Percentiles rank a stretch among this genome's conserved stretches.
Evolutionary conservation across 164 flowering plant species (phyloP).

Genomic region (Akebia trifoliata): DNA sequence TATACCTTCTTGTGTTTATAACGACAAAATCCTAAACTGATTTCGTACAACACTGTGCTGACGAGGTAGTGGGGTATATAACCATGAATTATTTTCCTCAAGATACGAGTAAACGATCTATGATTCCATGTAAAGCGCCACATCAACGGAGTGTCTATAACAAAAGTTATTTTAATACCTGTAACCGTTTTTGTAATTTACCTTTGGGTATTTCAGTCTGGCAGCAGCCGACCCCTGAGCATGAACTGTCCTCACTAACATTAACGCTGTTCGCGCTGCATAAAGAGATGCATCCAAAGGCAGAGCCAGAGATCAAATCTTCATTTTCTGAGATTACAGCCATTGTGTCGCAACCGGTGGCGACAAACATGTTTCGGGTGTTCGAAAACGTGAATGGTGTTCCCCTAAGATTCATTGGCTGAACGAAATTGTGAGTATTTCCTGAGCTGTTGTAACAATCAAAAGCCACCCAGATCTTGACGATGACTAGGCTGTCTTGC

Average conservation of each 20-base stretch:
- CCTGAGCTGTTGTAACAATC: conserved; percentile 4
- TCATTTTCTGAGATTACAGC: no score
- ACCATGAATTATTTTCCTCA: no score
- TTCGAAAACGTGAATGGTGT: conserved; percentile 10
- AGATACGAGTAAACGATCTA: no score
- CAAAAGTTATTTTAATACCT: no score
- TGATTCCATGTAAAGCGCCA: no score
- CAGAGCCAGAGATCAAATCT: no score
- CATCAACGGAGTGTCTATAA: no score
- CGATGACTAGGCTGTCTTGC: conserved; percentile 2
- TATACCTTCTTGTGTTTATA: no score
- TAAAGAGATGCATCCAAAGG: conserved; percentile 11
- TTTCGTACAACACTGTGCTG: no score
- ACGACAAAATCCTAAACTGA: no score
- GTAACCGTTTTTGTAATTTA: no score
- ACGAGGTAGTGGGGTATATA: no score
- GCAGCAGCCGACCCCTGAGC: conserved; percentile 22
- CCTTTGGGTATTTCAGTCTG: conserved; percentile 12
- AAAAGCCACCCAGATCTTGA: not conserved
- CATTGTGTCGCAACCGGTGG: conserved; percentile 23
- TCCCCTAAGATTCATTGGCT: not conserved
- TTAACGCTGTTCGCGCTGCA: not conserved
- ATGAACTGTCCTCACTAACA: conserved; percentile 2
- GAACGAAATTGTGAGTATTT: not conserved
- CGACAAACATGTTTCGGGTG: conserved; percentile 12